A percentile compares a stretch with the other conserved stretches of the same genome.
Conservation (phyloP, 176 grass and related monocot species). For the Puya raimondii region DNA sequence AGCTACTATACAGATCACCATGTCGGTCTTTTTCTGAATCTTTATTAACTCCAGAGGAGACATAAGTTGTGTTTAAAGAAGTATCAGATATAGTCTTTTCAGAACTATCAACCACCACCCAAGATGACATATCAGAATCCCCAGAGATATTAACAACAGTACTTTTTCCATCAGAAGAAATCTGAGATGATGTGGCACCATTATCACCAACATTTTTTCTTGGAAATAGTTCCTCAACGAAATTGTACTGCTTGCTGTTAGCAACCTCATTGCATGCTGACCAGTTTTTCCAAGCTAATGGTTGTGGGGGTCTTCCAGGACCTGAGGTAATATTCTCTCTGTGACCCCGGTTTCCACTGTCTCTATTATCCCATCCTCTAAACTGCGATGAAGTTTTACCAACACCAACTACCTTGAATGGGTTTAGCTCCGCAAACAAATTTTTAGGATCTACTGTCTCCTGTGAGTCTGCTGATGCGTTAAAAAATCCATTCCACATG, state of each 20-base stretch:
- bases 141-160: constrained; percentile 43
- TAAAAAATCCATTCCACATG: constrained; percentile 30
- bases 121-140: constrained; percentile 36
- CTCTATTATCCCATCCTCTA: constrained; percentile 48
- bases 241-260: constrained; percentile 75
- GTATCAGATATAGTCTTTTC: constrained; percentile 34
- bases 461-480: constrained; percentile 29
- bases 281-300: constrained; percentile 88
- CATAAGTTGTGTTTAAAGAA: constrained; percentile 28
- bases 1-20: constrained; percentile 39
- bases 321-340: constrained; percentile 64
- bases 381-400: constrained; percentile 37
- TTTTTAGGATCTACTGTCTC: constrained; percentile 54
- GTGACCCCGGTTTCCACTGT: constrained; percentile 53
- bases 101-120: constrained; percentile 31
- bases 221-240: constrained; percentile 38
- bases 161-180: constrained; percentile 45
- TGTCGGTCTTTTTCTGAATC: constrained; percentile 29
- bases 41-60: constrained; percentile 28
- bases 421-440: constrained; percentile 96
- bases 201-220: constrained; percentile 57
- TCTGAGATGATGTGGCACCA: constrained; percentile 57
- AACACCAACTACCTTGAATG: constrained; percentile 39
- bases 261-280: constrained; percentile 95
- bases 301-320: constrained; percentile 61